Percentiles rank a stretch among this genome's conserved stretches.
Conservation (phyloP, 768 basidiomycete species). For the Boletus barrowsii region DNA sequence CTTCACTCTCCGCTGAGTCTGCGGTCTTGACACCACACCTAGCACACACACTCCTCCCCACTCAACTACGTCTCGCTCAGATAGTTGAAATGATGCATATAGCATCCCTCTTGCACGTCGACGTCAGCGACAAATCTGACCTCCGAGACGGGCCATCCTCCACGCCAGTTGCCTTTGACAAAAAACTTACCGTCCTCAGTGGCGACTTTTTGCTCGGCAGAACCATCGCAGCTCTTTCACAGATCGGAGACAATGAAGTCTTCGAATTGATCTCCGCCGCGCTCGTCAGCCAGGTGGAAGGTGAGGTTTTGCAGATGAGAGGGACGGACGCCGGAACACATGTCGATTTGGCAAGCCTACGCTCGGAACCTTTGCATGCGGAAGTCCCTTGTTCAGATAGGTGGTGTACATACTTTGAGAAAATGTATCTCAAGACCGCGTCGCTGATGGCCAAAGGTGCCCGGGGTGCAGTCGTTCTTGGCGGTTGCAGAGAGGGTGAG, state of each 20-base stretch:
- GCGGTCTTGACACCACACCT: constrained; percentile 32
- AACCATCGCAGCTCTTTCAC: constrained; percentile 80
- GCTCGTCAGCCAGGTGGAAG: constrained; percentile 94
- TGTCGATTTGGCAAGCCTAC: constrained; percentile 37
- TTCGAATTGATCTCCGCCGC: constrained; percentile 92
- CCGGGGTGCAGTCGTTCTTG: constrained; percentile 82
- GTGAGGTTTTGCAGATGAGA: constrained; percentile 76
- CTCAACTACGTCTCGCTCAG: constrained; percentile 89
- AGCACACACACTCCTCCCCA: constrained; percentile 54
- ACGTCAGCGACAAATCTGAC: constrained; percentile 73
- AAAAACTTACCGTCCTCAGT: constrained; percentile 90
- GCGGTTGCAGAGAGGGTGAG: constrained; percentile 75
- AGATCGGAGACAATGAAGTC: constrained; percentile 84
- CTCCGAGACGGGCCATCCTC: constrained; percentile 67
- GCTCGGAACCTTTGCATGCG: constrained; percentile 35
- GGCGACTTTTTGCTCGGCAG: constrained; percentile 96
- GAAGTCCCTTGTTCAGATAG: constrained; percentile 39
- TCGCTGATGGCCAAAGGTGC: constrained; percentile 31
- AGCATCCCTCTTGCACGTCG: constrained; percentile 90
- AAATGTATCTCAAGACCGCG: constrained; percentile 56
- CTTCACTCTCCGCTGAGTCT: constrained; percentile 17
- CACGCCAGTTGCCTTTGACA: constrained; percentile 78
- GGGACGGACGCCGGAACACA: neutral
- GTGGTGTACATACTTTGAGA: constrained; percentile 82
- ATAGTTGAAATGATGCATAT: constrained; percentile 99